phyloP scores from a whole-genome alignment of 179 eudicot species.

The Spinacia oleracea region DNA sequence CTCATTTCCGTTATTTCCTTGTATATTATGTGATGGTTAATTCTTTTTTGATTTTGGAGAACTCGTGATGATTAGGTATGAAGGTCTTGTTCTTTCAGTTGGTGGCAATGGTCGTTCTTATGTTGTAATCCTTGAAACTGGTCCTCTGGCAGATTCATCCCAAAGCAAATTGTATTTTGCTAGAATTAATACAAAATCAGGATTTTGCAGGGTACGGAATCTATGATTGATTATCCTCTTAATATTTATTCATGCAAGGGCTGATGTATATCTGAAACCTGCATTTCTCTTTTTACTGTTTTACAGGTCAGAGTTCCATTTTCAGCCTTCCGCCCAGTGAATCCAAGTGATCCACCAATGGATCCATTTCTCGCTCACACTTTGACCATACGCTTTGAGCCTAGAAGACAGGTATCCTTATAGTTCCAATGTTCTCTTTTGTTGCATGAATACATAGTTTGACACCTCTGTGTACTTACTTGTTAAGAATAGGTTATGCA shows the following conservation, averaged over 20 bases:
- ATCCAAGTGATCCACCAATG: conserved; percentile 83
- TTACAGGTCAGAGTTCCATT: conserved; percentile 89
- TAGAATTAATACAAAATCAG: conserved; percentile 84
- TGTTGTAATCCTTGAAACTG: conserved; percentile 77
- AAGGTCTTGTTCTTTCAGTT: conserved; percentile 86
- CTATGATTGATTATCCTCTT: conserved; percentile 14
- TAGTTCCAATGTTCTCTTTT: not conserved
- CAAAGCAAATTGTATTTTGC: conserved; percentile 80
- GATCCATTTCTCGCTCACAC: conserved; percentile 97
- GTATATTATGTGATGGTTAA: not conserved
- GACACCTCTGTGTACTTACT: conserved; percentile 7
- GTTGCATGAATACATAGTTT: not conserved
- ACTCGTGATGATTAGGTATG: conserved; percentile 57
- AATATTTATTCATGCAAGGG: not conserved
- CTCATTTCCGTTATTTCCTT: not conserved
- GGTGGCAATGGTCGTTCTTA: conserved; percentile 97
- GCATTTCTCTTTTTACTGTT: conserved; percentile 19
- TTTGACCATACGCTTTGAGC: conserved; percentile 84
- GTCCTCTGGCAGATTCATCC: conserved; percentile 65
- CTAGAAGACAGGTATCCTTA: conserved; percentile 74
- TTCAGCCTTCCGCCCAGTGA: conserved; percentile 85
- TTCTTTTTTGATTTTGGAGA: not conserved
- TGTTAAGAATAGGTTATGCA: not conserved
- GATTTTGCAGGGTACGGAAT: conserved; percentile 84
- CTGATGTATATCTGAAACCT: conserved; percentile 8